These are phyloP conservation scores for Neofusicoccum parvum DNA, from an alignment of 2,329 filamentous ascomycete genomes.

Conservation along the genomic window DNA sequence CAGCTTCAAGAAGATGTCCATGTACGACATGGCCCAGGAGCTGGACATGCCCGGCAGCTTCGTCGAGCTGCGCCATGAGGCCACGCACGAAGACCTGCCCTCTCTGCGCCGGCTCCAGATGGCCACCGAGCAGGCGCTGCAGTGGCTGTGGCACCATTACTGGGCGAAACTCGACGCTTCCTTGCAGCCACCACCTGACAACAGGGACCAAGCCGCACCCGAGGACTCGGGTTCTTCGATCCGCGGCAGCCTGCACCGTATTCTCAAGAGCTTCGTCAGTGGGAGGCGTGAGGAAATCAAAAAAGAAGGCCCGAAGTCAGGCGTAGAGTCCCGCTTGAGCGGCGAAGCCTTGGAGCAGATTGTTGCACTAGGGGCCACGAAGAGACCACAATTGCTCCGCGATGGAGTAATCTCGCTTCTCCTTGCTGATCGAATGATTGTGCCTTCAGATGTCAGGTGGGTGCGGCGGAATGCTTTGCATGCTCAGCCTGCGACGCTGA, in stretches of 20 bases:
- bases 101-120: slow-evolving; percentile 71
- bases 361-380: slow-evolving; percentile 1
- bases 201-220: slow-evolving; percentile 4
- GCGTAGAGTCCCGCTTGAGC: slow-evolving; percentile 10
- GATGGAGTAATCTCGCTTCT: slow-evolving; percentile 18
- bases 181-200: slow-evolving; percentile 17
- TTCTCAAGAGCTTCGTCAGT: slow-evolving; percentile 16
- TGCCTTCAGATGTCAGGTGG: slow-evolving; percentile 15
- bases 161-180: slow-evolving; percentile 61
- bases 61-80: slow-evolving; percentile 86
- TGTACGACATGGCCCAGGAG: slow-evolving; percentile 71
- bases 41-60: slow-evolving; percentile 75
- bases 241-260: slow-evolving; percentile 8
- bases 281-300: slow-evolving; percentile 16
- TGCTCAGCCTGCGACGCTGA: slow-evolving; percentile 17
- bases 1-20: slow-evolving; percentile 64
- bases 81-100: slow-evolving; percentile 85
- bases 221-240: neutral
- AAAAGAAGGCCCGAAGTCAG: slow-evolving; percentile 16
- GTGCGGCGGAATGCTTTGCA: slow-evolving; percentile 1
- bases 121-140: slow-evolving; percentile 69
- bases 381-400: neutral
- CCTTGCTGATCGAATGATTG: slow-evolving; percentile 18
- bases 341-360: neutral
- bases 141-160: slow-evolving; percentile 89